Evolutionary conservation across 805 yeast species (phyloP).

Genomic region (Blastobotrys parvus): DNA sequence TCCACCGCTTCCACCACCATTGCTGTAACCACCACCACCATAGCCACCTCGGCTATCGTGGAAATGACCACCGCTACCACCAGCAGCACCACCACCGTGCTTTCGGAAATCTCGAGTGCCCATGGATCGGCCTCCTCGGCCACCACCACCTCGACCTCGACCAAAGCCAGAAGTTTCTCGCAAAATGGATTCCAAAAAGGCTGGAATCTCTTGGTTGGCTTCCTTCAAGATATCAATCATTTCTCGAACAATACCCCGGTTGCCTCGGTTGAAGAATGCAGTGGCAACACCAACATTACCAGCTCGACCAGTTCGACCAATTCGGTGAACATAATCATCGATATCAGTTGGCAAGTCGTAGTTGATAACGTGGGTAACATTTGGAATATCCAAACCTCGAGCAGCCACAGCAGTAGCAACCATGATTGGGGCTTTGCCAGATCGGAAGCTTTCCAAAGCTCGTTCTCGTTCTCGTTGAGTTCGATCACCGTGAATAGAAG

Average conservation of each 20-base stretch:
- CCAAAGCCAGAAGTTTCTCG: slow-evolving; percentile 62
- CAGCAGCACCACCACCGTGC: slow-evolving; percentile 30
- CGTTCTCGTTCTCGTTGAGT: slow-evolving; percentile 96
- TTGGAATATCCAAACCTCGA: slow-evolving; percentile 99
- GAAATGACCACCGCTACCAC: slow-evolving; percentile 25
- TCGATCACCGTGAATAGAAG: slow-evolving; percentile 99
- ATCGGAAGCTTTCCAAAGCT: slow-evolving; percentile 88
- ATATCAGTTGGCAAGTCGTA: slow-evolving; percentile 94
- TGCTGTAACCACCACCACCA: slow-evolving; percentile 12
- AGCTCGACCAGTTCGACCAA: slow-evolving; percentile 99
- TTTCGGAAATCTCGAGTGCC: slow-evolving; percentile 47
- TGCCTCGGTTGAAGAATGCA: slow-evolving; percentile 95
- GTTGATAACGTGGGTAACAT: slow-evolving; percentile 95
- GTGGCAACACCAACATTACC: slow-evolving; percentile 99
- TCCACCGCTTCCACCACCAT: slow-evolving; percentile 16
- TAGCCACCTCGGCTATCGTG: slow-evolving; percentile 9
- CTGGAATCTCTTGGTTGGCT: slow-evolving; percentile 97
- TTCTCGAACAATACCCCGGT: slow-evolving; percentile 81
- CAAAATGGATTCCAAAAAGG: slow-evolving; percentile 68
- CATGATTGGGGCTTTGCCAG: slow-evolving; percentile 85
- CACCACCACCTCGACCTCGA: slow-evolving; percentile 45
- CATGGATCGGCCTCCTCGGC: slow-evolving; percentile 31
- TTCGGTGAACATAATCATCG: slow-evolving; percentile 98
- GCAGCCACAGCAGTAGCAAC: slow-evolving; percentile 99
- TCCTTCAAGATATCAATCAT: slow-evolving; percentile 79